Percentiles rank a stretch among this genome's conserved stretches.
Conservation (phyloP, 2,329 filamentous ascomycete species). For the Colletotrichum noveboracense region DNA sequence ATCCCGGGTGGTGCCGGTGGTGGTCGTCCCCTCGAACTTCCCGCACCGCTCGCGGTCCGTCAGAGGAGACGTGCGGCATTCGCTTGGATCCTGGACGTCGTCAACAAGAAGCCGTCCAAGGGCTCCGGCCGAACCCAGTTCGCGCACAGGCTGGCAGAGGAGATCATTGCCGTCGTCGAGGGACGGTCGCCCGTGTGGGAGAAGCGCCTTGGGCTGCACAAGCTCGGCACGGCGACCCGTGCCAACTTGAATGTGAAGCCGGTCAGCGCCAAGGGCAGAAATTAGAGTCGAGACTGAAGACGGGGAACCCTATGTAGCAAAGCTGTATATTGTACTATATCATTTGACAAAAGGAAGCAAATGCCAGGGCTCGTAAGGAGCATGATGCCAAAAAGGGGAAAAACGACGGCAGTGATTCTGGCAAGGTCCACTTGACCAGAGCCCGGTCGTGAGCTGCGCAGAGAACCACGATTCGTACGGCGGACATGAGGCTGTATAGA, state of each 20-base stretch:
- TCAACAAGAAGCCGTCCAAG: conserved; percentile 75
- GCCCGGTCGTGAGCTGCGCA: background rate
- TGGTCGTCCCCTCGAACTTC: conserved; percentile 82
- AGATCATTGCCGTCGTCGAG: conserved; percentile 87
- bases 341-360: background rate
- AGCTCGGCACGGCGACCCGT: conserved; percentile 77
- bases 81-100: conserved; percentile 87
- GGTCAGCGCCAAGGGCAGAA: conserved; percentile 26
- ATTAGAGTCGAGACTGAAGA: background rate
- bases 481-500: background rate
- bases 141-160: conserved; percentile 80
- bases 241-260: conserved; percentile 67
- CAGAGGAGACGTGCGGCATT: conserved; percentile 82
- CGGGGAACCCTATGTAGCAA: conserved; percentile 7
- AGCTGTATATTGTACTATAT: conserved; percentile 24
- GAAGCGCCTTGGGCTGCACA: conserved; percentile 77
- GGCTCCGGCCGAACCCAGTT: conserved; percentile 76
- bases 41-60: conserved; percentile 74
- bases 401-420: background rate
- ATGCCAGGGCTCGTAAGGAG: conserved; percentile 8
- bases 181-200: conserved; percentile 87
- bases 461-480: background rate
- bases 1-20: conserved; percentile 84
- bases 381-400: background rate
- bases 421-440: background rate